Evolutionary conservation across 2,329 filamentous ascomycete species (phyloP), one percentile per base, ranked within the genome.

Genomic region (Colletotrichum lupini): DNA sequence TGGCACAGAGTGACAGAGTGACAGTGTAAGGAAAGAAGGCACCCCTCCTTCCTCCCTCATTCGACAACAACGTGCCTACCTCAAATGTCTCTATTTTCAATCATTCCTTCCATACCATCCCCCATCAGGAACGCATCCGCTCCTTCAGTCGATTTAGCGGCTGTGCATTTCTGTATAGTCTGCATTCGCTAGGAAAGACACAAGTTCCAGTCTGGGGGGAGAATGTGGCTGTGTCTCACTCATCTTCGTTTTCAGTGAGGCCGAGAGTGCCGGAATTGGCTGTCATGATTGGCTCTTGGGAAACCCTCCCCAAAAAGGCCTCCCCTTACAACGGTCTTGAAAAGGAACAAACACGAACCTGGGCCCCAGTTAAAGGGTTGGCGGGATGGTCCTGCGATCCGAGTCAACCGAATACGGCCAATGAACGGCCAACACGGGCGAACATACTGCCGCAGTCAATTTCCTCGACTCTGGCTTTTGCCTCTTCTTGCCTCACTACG

Each of bases 221-320:
- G 60, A 57, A 66, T 68, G 70, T 73, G 70, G 70, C 70, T 73
- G 70, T 73, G 70, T 73, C 49, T 73, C 70, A 73, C 66, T 69
- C 69, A n/a, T 14, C 60, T 59, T 59, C 55, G 37, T 56, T 60
- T 61, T 24, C 52, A 42, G 9, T 4, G 53, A 65, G 30, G 55
- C 67, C 67, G 67, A 52, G n/a, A 26, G 53, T 70, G 24, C 68
- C 56, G 59, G 60, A 55, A 73, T 70, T 66, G 67, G 60, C 60
- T 24, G 26, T 12, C 24, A 9, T 70, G 67, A 73, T 66, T 73
- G 70, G 70, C 11, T 42, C 32, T 2, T 35, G 11, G n/a, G 16
- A 49, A 16, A 16, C 2, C 16, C 37, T 7, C 42, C 58, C 53
- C 24, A 35, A 46, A 46, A 49, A 9, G 42, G 42, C 42, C 42